Evolutionary conservation across 768 basidiomycete species (phyloP), one percentile per base, ranked within the genome.

Genomic region (Cystofilobasidium capitatum): DNA sequence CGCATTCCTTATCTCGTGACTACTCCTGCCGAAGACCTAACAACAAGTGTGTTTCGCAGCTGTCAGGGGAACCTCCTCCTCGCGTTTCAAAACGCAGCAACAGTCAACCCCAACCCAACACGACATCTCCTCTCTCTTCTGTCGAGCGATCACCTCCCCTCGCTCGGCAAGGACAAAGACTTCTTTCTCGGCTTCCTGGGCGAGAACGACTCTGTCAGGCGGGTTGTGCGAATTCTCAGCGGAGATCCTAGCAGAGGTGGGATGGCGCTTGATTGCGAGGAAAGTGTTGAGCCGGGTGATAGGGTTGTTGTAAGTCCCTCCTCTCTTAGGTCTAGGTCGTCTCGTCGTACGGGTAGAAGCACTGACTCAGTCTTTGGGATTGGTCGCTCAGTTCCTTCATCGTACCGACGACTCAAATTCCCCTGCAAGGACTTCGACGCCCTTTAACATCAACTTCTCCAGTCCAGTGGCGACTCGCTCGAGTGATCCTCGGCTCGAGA

Each of bases 21-120:
- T 58, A 7, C 26, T 26, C 20, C 55, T 58, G 26, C n/a, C 26
- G 51, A 31, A 13, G 31, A 13, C n/a, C 26, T 55, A 13, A 33
- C 31, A n/a, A 8, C 6, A 29, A 16, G 17, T 55, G 10, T n/a
- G 22, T 26, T n/a, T n/a, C 22, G 20, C 29, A 58, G 58, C n/a
- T 33, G 35, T 24, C 58, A 58, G 17, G 58, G 58, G 29, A 58
- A 58, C 31, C 58, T 58, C 58, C 39, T 58, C n/a, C 39, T 58
- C 4, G 29, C 58, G 8, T 6, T 36, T 35, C 31, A 35, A 39
- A 9, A 24, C n/a, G 31, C n/a, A 16, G 16, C 9, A 3, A 24
- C 22, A 20, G 58, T 35, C 58, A 58, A 36, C 58, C 22, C 58
- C 29, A 58, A 58, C 58, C 58, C 58, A 39, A 58, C 58, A n/a